Base-by-base conservation (phyloP, 495 filamentous ascomycete genomes). In the Aspergillus panamensis region DNA sequence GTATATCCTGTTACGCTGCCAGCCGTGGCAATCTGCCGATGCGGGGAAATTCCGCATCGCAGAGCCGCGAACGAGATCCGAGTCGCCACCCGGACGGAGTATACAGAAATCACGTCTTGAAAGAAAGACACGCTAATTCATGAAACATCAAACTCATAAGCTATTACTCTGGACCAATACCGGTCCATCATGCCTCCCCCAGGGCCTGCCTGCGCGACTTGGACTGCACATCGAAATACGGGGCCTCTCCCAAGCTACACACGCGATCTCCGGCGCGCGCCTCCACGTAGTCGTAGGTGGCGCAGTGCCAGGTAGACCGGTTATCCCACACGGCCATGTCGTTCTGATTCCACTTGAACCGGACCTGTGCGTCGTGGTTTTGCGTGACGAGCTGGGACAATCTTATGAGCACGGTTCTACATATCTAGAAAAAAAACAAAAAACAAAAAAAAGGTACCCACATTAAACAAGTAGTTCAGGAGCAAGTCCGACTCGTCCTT, bases 291-390 rank as follows among this genome's bases (percentile, higher is more conserved):
- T 91, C 88, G 35, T 81, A 85, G 0, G 88, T 91, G 1, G 87
- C 87, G 21, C 81, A 82, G 58, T 92, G 88, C 72, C 82, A 89
- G 13, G 80, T 79, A 50, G 77, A 82, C 9, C 88, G 73, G 60
- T 91, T 91, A 64, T 92, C 88, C 88, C 88, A 92, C 58, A 92
- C 87, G 0, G 88, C 87, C 65, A 87, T 63, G 62, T 87, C 82
- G 58, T 84, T 82, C 48, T 63, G 64, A 52, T 78, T 72, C 86
- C 85, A 92, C 57, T 78, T 75, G 66, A 82, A 77, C 19, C 89
- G 73, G 3, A 90, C 86, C 73, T 91, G 88, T 40, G 88, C 70
- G 61, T 92, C 88, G 62, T 90, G 88, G 68, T 90, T 91, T 68
- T 90, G 82, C 8, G 80, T 74, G 31, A 91, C 75, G 7, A 89